These are phyloP conservation scores for Ceratobasidium sp. DNA, from an alignment of 1,284 basidiomycete species.

Conservation along the genomic window DNA sequence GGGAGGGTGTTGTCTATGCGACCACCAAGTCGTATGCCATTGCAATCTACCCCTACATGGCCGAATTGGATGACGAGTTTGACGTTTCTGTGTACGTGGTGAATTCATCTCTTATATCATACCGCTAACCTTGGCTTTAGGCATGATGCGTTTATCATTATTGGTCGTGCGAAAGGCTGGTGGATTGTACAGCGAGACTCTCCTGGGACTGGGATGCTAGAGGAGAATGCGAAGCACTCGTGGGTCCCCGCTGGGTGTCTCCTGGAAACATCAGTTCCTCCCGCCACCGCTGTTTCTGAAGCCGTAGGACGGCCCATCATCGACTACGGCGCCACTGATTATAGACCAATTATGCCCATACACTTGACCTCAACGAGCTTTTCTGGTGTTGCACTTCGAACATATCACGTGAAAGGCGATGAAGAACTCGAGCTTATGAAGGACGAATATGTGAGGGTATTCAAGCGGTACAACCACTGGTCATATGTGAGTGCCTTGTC, in stretches of 20 bases:
- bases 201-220: slow-evolving; percentile 81
- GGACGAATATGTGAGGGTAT: slow-evolving; percentile 88
- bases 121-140: slow-evolving; percentile 56
- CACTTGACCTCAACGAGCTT: slow-evolving; percentile 94
- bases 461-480: slow-evolving; percentile 98
- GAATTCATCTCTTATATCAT: slow-evolving; percentile 31
- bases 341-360: slow-evolving; percentile 77
- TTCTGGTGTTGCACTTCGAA: slow-evolving; percentile 93
- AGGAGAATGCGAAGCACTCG: slow-evolving; percentile 80
- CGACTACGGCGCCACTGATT: slow-evolving; percentile 46
- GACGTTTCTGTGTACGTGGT: slow-evolving; percentile 90
- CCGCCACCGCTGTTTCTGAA: slow-evolving; percentile 79
- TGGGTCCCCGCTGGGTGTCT: slow-evolving; percentile 95
- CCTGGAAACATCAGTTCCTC: slow-evolving; percentile 88
- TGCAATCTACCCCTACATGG: slow-evolving; percentile 94
- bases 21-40: slow-evolving; percentile 87
- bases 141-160: slow-evolving; percentile 91
- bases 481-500: slow-evolving; percentile 73
- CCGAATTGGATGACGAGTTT: slow-evolving; percentile 97
- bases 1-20: slow-evolving; percentile 56
- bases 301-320: slow-evolving; percentile 55
- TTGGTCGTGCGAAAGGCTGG: slow-evolving; percentile 96
- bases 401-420: slow-evolving; percentile 89
- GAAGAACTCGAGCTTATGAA: slow-evolving; percentile 89
- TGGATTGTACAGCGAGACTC: slow-evolving; percentile 98